These are phyloP conservation scores for Zoysia matrella DNA, from an alignment of 202 grass and related monocot genomes.

Conservation along the genomic window DNA sequence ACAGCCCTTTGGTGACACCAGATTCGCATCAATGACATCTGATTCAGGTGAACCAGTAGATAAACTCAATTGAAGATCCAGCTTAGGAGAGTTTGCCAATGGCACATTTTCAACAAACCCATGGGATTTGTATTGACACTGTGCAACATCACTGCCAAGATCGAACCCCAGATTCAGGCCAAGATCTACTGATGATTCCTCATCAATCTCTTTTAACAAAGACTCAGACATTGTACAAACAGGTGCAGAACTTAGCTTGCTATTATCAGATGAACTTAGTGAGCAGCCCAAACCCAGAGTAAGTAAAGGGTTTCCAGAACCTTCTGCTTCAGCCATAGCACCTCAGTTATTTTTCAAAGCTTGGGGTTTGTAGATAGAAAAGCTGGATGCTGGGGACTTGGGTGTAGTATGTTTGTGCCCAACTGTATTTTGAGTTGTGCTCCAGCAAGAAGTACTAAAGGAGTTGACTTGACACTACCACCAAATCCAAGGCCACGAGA, in stretches of 20 bases:
- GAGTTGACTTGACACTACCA: conserved; percentile 32
- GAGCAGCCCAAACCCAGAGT: conserved; percentile 63
- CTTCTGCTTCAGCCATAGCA: conserved; percentile 48
- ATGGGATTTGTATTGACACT: conserved; percentile 50
- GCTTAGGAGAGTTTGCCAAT: conserved; percentile 7
- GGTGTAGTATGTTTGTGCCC: conserved; percentile 45
- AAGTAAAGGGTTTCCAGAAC: conserved; percentile 49
- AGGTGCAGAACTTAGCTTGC: conserved; percentile 76
- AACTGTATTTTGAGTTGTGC: conserved; percentile 38
- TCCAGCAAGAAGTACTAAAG: conserved; percentile 35
- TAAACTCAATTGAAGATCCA: conserved; percentile 86
- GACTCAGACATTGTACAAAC: conserved; percentile 55
- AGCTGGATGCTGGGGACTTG: conserved; percentile 41
- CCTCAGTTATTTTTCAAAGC: conserved; percentile 49
- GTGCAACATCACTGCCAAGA: conserved; percentile 50
- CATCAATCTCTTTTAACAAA: conserved; percentile 67
- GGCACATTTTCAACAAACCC: conserved; percentile 31
- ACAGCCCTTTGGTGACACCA: conserved; percentile 37
- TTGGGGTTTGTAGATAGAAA: conserved; percentile 48
- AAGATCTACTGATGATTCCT: conserved; percentile 64
- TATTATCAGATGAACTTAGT: conserved; percentile 66
- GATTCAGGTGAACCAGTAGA: conserved; percentile 68
- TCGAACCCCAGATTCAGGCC: conserved; percentile 68
- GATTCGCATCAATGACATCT: conserved; percentile 48
- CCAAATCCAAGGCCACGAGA: conserved; percentile 46